Conservation (phyloP, 2,329 filamentous ascomycete species). For the Fusarium sp. region DNA sequence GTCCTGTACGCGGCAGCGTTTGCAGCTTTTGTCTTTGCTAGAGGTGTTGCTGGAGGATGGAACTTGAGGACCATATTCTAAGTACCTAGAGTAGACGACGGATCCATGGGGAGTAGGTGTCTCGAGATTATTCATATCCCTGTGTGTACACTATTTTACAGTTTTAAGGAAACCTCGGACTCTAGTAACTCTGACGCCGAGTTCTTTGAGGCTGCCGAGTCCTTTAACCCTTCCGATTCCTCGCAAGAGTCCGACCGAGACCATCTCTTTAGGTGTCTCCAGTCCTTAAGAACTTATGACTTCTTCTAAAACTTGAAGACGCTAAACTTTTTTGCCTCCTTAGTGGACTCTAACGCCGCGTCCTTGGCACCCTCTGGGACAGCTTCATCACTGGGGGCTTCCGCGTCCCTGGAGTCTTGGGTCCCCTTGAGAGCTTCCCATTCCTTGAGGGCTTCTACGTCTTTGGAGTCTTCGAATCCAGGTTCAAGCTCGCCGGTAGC, state of each 20-base stretch:
- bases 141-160: neutral
- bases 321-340: neutral
- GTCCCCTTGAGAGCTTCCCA: too few species aligned
- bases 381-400: neutral
- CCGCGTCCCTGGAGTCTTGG: neutral
- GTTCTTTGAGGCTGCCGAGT: neutral
- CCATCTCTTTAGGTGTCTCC: neutral
- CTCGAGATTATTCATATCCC: neutral
- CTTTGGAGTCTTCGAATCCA: neutral
- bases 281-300: neutral
- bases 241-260: neutral
- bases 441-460: neutral
- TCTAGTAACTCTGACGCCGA: neutral
- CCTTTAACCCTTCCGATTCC: neutral
- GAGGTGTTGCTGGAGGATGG: conserved; percentile 22
- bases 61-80: conserved; percentile 12
- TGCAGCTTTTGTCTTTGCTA: conserved; percentile 6
- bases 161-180: neutral
- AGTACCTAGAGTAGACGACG: neutral
- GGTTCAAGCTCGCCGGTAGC: neutral
- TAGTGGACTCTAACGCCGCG: neutral
- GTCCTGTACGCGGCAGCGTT: conserved; percentile 16
- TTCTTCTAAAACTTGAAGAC: neutral
- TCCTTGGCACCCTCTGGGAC: neutral
- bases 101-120: neutral